A percentile compares a stretch with the other conserved stretches of the same genome.
Evolutionary conservation across 495 filamentous ascomycete genomes (phyloP).

Genomic region (Aspergillus cristatus): DNA sequence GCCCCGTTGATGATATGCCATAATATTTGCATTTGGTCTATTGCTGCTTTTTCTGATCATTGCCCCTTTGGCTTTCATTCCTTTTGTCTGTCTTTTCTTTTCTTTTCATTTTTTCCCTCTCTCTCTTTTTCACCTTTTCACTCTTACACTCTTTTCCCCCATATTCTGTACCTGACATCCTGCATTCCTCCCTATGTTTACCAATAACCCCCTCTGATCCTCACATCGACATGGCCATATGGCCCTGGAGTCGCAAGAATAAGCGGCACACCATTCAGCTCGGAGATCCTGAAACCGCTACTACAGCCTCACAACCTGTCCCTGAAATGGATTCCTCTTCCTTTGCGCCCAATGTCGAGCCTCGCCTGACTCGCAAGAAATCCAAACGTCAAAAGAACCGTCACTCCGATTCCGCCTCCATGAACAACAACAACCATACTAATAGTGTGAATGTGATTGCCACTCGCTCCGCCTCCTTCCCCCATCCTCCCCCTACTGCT

Average conservation of each 20-base stretch:
- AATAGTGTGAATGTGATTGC: too few species aligned
- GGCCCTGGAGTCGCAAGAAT: slow-evolving; percentile 66
- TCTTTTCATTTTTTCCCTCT: too few species aligned
- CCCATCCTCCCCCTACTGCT: slow-evolving; percentile 9
- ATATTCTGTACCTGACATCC: too few species aligned
- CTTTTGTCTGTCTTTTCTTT: too few species aligned
- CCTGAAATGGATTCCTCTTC: slow-evolving; percentile 7
- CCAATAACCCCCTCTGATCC: slow-evolving; percentile 3
- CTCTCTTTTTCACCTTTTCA: too few species aligned
- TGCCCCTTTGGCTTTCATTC: too few species aligned
- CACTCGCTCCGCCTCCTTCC: slow-evolving; percentile 18
- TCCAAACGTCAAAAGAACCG: slow-evolving; percentile 33
- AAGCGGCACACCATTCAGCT: slow-evolving; percentile 41
- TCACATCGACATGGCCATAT: slow-evolving; percentile 54
- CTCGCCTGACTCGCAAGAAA: slow-evolving; percentile 27
- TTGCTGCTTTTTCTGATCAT: too few species aligned
- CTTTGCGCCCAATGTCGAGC: slow-evolving; percentile 26
- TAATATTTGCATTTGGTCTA: too few species aligned
- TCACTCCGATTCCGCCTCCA: slow-evolving; percentile 20
- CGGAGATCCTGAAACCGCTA: slow-evolving; percentile 25
- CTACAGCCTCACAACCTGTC: slow-evolving; percentile 11
- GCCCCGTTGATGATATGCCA: too few species aligned
- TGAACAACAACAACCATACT: too few species aligned
- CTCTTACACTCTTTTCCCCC: too few species aligned
- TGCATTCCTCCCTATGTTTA: too few species aligned